These are phyloP conservation scores for Glycine soja DNA, from an alignment of 306 rosid genomes.

Conservation along the genomic window DNA sequence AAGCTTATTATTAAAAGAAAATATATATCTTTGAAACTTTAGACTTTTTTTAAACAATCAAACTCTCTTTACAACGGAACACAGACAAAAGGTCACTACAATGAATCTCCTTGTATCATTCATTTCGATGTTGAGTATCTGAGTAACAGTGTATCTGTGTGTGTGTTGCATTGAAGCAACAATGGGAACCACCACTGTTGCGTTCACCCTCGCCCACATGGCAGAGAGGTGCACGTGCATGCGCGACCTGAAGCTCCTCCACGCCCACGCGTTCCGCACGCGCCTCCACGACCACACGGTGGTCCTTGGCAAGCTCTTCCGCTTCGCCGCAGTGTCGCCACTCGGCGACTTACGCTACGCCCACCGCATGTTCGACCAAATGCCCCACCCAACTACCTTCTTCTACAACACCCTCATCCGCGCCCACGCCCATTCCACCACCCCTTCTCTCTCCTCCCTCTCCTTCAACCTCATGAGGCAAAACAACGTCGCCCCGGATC, in stretches of 20 bases:
- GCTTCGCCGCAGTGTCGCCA: constrained; percentile 65
- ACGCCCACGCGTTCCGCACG: constrained; percentile 54
- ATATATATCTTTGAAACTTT: too few relatives aligned
- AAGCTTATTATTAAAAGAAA: too few relatives aligned
- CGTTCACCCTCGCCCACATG: constrained; percentile 50
- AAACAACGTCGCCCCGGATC: constrained; percentile 54
- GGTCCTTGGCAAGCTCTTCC: constrained; percentile 74
- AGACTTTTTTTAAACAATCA: too few relatives aligned
- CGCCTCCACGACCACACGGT: constrained; percentile 52
- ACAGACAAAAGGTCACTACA: not conserved
- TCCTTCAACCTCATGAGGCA: constrained; percentile 65
- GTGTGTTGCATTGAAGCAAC: not conserved
- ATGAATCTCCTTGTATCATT: not conserved
- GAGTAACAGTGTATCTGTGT: not conserved
- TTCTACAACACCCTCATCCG: constrained; percentile 70
- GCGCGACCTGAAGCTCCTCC: constrained; percentile 62
- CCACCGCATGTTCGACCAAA: constrained; percentile 61
- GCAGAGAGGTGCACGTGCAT: constrained; percentile 61
- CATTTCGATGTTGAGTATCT: not conserved
- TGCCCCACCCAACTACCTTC: constrained; percentile 60
- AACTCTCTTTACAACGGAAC: too few relatives aligned
- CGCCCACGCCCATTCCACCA: constrained; percentile 55
- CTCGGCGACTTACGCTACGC: constrained; percentile 63
- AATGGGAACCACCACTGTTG: constrained; percentile 47
- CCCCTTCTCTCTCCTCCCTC: constrained; percentile 47